Evolutionary conservation across 1,284 basidiomycete genomes (phyloP).

Genomic region (Melampsora americana): DNA sequence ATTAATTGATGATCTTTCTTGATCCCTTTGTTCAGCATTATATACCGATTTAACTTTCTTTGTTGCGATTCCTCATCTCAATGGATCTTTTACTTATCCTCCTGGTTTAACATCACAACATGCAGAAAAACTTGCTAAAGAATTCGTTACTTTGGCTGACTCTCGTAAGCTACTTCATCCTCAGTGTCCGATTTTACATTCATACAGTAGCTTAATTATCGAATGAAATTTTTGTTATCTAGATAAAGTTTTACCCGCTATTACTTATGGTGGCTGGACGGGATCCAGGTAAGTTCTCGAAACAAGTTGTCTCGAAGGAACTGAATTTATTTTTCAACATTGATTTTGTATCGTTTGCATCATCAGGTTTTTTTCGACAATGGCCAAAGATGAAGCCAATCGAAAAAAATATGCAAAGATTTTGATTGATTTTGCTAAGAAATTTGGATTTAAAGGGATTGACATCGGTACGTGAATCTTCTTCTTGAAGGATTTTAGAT

Average conservation of each 20-base stretch:
- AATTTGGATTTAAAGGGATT: constrained; percentile 19
- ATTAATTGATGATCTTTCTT: neutral
- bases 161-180: neutral
- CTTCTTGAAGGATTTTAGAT: neutral
- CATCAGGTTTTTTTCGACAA: constrained; percentile 22
- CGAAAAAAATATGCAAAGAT: constrained; percentile 26
- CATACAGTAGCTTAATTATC: neutral
- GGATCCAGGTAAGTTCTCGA: constrained; percentile 24
- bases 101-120: neutral
- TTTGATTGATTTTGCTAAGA: constrained; percentile 19
- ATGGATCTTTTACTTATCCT: constrained; percentile 6
- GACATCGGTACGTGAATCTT: constrained; percentile 18
- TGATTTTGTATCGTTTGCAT: neutral
- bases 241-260: constrained; percentile 30
- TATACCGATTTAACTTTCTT: neutral
- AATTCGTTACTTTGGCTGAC: constrained; percentile 20
- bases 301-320: neutral
- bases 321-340: neutral
- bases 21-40: neutral
- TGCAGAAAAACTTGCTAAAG: constrained; percentile 6
- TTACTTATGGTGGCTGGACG: constrained; percentile 39
- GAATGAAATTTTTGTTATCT: neutral
- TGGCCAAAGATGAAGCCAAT: neutral
- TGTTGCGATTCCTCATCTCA: neutral
- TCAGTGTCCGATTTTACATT: neutral